A percentile compares a stretch with the other conserved stretches of the same genome.
Evolutionary conservation across 2,329 filamentous ascomycete genomes (phyloP).

Genomic region (Aspergillus nomiae): DNA sequence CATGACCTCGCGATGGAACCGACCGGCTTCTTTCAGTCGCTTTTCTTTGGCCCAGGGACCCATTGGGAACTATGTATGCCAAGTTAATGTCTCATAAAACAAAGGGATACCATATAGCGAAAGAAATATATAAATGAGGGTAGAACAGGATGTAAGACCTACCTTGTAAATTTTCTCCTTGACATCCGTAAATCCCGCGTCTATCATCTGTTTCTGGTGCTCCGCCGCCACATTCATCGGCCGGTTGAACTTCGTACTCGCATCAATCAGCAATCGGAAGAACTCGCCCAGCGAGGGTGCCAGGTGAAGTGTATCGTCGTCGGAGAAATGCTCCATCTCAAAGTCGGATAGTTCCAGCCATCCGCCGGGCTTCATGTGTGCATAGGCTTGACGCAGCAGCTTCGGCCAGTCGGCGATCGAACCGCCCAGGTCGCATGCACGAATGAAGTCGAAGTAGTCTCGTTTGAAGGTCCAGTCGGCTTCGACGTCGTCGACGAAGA

Average conservation of each 20-base stretch:
- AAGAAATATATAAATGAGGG: too few species aligned
- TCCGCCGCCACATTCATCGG: background rate
- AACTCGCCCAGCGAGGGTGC: background rate
- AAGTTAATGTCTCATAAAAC: background rate
- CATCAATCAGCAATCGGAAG: background rate
- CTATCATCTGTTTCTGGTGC: background rate
- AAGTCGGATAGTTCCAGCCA: background rate
- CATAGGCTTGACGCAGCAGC: background rate
- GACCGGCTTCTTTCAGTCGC: background rate
- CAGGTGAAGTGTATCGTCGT: background rate
- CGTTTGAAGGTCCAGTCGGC: background rate
- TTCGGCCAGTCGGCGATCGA: background rate
- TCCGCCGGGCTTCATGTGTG: background rate
- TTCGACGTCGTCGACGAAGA: background rate
- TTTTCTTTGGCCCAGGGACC: background rate
- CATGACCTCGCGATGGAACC: background rate
- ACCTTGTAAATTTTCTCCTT: background rate
- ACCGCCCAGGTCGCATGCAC: background rate
- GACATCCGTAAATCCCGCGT: background rate
- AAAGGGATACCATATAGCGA: accelerated
- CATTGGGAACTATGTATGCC: background rate
- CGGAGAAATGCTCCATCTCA: background rate
- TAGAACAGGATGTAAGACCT: background rate
- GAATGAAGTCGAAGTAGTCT: background rate
- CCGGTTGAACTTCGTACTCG: background rate